phyloP scores from a whole-genome alignment of 2,329 filamentous ascomycete genomes.

The Xylariales sp. region DNA sequence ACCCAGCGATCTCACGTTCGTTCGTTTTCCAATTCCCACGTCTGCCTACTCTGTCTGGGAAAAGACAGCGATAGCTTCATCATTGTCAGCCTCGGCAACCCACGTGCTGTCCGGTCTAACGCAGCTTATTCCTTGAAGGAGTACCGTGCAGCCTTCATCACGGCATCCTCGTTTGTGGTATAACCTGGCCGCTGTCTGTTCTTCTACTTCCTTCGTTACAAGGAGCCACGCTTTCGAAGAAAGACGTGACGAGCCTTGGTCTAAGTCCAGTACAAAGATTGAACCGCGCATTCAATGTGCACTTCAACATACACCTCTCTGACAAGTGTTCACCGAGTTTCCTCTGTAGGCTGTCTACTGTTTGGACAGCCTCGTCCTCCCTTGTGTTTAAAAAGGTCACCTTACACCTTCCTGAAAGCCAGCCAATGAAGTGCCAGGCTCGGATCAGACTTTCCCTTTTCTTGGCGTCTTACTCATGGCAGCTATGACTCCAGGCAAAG shows the following conservation, averaged over 20 bases:
- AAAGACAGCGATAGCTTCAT: too few species aligned
- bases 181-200: background rate
- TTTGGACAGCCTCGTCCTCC: too few species aligned
- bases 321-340: constrained; percentile 8
- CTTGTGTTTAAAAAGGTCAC: too few species aligned
- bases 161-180: too few species aligned
- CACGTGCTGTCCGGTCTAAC: too few species aligned
- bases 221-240: constrained; percentile 2
- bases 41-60: too few species aligned
- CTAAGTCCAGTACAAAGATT: background rate
- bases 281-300: background rate
- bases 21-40: too few species aligned
- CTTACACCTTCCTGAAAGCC: background rate
- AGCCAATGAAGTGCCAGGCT: background rate
- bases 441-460: background rate
- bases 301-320: background rate
- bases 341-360: too few species aligned
- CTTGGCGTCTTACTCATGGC: background rate
- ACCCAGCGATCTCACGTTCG: too few species aligned
- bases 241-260: constrained; percentile 5
- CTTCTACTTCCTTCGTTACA: background rate
- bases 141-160: too few species aligned
- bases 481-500: constrained; percentile 1
- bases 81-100: too few species aligned
- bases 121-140: too few species aligned